Evolutionary conservation across 768 basidiomycete species (phyloP).

Genomic region (Xerocomellus amylosporus): DNA sequence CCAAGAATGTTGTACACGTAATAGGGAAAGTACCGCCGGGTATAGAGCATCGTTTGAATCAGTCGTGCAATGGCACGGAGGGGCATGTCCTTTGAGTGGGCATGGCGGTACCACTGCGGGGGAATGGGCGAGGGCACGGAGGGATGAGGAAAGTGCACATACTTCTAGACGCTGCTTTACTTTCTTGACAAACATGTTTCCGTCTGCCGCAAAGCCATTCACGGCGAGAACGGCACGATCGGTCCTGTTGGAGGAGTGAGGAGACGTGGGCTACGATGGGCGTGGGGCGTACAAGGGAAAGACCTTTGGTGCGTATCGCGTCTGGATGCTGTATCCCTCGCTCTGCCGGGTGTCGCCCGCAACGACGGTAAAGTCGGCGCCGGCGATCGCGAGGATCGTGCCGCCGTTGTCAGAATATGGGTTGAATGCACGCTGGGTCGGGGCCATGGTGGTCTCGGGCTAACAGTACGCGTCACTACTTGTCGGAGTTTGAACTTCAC

Average conservation of each 20-base stretch:
- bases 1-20: slow-evolving; percentile 97
- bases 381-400: slow-evolving; percentile 94
- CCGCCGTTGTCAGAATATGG: slow-evolving; percentile 94
- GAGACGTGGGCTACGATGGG: too few species aligned
- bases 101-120: slow-evolving; percentile 78
- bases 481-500: too few species aligned
- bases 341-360: too few species aligned
- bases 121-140: not conserved
- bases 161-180: slow-evolving; percentile 96
- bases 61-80: slow-evolving; percentile 73
- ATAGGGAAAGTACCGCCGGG: slow-evolving; percentile 95
- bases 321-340: slow-evolving; percentile 47
- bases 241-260: slow-evolving; percentile 50
- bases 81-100: too few species aligned
- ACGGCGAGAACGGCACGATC: slow-evolving; percentile 92
- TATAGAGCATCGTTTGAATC: slow-evolving; percentile 98
- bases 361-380: slow-evolving; percentile 26
- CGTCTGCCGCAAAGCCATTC: slow-evolving; percentile 97
- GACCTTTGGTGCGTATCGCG: too few species aligned
- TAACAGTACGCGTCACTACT: too few species aligned
- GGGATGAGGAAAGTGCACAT: slow-evolving; percentile 22
- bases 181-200: slow-evolving; percentile 78
- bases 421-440: too few species aligned
- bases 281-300: slow-evolving; percentile 74
- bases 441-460: too few species aligned